These are phyloP conservation scores for Penicillium soppii DNA, from an alignment of 495 filamentous ascomycete genomes.

Conservation along the genomic window DNA sequence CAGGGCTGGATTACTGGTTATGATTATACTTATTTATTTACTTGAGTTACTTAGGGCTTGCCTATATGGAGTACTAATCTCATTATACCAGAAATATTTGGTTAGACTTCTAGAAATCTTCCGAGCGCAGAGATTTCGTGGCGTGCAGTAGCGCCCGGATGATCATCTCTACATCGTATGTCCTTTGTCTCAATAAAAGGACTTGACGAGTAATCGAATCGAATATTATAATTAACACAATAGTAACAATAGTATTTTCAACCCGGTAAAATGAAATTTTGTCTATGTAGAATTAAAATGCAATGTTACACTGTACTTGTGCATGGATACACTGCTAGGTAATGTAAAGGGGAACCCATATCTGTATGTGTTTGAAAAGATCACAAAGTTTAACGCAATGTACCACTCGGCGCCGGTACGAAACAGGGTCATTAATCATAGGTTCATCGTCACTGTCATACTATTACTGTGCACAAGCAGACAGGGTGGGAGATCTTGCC, in stretches of 20 bases:
- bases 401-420: no score
- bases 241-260: no score
- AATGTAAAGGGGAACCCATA: no score
- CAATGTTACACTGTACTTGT: no score
- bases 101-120: no score
- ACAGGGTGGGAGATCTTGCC: constrained; percentile 64
- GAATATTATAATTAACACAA: no score
- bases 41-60: background rate
- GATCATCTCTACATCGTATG: background rate
- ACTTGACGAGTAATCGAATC: no score
- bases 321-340: no score
- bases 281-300: no score
- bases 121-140: constrained; percentile 8
- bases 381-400: constrained; percentile 7
- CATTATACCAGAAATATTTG: background rate
- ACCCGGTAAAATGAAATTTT: no score
- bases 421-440: constrained; percentile 42
- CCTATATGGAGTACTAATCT: no score
- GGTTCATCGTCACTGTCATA: constrained; percentile 85
- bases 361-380: no score
- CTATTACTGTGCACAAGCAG: constrained; percentile 85
- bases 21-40: background rate
- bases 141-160: constrained; percentile 12
- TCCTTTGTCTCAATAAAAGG: background rate
- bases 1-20: background rate